Conservation (phyloP, 192 early-diverging fungal genomes). For the Podila epicladia region DNA sequence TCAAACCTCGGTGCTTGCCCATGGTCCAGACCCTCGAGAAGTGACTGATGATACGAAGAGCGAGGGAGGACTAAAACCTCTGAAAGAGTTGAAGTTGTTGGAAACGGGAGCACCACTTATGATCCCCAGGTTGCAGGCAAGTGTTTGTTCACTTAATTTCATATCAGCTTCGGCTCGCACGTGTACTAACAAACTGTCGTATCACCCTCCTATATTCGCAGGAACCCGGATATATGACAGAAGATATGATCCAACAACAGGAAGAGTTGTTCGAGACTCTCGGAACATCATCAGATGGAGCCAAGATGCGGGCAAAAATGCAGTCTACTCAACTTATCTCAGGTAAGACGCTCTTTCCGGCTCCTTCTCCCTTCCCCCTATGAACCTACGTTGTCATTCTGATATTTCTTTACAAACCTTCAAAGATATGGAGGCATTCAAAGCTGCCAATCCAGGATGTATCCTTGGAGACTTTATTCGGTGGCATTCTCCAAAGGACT, state of each 20-base stretch:
- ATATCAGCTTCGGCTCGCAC: neutral
- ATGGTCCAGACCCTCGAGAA: constrained; percentile 38
- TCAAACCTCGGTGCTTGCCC: constrained; percentile 24
- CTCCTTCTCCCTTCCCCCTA: neutral
- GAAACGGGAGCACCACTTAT: constrained; percentile 70
- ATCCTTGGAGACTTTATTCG: constrained; percentile 89
- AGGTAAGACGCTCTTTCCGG: constrained; percentile 41
- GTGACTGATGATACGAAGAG: constrained; percentile 50
- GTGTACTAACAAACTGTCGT: constrained; percentile 6
- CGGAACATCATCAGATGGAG: constrained; percentile 77
- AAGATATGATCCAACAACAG: constrained; percentile 89
- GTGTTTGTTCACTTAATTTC: neutral
- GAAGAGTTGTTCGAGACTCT: constrained; percentile 80
- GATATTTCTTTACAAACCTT: neutral
- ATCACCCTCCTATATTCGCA: constrained; percentile 24
- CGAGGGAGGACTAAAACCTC: constrained; percentile 60
- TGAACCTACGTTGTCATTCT: neutral
- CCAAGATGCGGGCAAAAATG: constrained; percentile 76
- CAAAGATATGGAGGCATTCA: constrained; percentile 90
- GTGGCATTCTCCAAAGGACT: constrained; percentile 95
- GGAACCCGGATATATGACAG: constrained; percentile 83
- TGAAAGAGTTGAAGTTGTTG: constrained; percentile 60
- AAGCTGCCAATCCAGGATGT: constrained; percentile 88
- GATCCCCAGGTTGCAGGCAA: constrained; percentile 74
- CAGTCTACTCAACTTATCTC: constrained; percentile 80